Evolutionary conservation across 2,329 filamentous ascomycete genomes (phyloP).

Genomic region (Fusarium xyrophilum): DNA sequence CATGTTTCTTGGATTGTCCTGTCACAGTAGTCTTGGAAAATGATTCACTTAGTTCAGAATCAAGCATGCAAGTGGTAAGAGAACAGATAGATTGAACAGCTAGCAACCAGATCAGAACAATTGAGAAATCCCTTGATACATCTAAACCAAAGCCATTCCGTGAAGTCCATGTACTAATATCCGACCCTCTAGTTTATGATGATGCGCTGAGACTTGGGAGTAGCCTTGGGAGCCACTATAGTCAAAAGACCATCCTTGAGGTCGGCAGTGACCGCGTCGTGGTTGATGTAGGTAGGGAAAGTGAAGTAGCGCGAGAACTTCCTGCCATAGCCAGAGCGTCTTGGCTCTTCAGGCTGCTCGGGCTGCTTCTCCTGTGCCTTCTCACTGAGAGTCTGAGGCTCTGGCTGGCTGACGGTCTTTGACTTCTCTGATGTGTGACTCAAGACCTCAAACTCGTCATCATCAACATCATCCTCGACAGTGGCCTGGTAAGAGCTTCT

Average conservation of each 20-base stretch:
- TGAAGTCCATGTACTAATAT: too few relatives aligned
- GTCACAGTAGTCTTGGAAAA: too few relatives aligned
- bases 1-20: background rate
- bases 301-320: constrained; percentile 70
- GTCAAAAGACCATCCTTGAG: constrained; percentile 15
- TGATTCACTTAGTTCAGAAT: too few relatives aligned
- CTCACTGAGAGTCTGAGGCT: background rate
- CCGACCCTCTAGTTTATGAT: background rate
- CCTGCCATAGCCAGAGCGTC: constrained; percentile 51
- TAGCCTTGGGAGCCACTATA: background rate
- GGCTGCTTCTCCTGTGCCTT: constrained; percentile 3
- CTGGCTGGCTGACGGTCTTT: background rate
- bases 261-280: constrained; percentile 63
- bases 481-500: constrained; percentile 23
- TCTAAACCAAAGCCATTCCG: background rate
- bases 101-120: too few relatives aligned
- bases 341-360: constrained; percentile 40
- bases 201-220: background rate
- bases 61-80: too few relatives aligned
- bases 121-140: too few relatives aligned
- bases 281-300: constrained; percentile 68
- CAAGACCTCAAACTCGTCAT: constrained; percentile 20
- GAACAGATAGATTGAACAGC: too few relatives aligned
- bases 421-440: constrained; percentile 15
- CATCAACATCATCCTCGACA: constrained; percentile 19